phyloP scores from a whole-genome alignment of 805 yeast species.

The Sporopachydermia quercuum region DNA sequence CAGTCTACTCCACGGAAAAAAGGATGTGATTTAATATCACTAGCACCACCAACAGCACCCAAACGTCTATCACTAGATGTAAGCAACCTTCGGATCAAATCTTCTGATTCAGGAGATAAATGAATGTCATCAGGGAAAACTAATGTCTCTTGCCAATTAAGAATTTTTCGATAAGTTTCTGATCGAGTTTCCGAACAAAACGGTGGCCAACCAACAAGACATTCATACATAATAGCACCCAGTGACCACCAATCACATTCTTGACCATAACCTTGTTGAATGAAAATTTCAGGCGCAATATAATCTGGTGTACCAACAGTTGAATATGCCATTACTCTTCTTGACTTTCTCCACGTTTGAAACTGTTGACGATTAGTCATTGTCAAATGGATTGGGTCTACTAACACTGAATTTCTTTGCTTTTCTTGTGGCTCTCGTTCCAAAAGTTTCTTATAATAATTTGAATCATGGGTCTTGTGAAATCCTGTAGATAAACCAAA shows the following conservation, averaged over 20 bases:
- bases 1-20: conserved; percentile 94
- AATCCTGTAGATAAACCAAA: conserved; percentile 83
- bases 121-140: conserved; percentile 88
- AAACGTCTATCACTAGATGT: conserved; percentile 68
- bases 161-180: conserved; percentile 81
- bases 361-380: conserved; percentile 91
- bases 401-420: conserved; percentile 68
- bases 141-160: conserved; percentile 81
- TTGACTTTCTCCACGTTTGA: conserved; percentile 89
- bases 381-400: conserved; percentile 88
- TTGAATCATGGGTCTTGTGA: conserved; percentile 86
- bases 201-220: conserved; percentile 95
- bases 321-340: conserved; percentile 88
- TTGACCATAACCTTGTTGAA: conserved; percentile 90
- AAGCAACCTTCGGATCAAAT: conserved; percentile 60
- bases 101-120: conserved; percentile 78
- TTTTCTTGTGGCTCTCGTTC: conserved; percentile 38
- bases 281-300: conserved; percentile 88
- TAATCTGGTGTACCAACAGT: conserved; percentile 96
- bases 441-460: conserved; percentile 67
- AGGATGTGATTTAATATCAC: conserved; percentile 79
- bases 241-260: conserved; percentile 98
- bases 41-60: conserved; percentile 86
- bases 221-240: conserved; percentile 94
- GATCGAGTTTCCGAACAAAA: conserved; percentile 91